Evolutionary conservation across 495 filamentous ascomycete species (phyloP), one percentile per base, ranked within the genome.

Genomic region (Staphylotrichum tortipilum): DNA sequence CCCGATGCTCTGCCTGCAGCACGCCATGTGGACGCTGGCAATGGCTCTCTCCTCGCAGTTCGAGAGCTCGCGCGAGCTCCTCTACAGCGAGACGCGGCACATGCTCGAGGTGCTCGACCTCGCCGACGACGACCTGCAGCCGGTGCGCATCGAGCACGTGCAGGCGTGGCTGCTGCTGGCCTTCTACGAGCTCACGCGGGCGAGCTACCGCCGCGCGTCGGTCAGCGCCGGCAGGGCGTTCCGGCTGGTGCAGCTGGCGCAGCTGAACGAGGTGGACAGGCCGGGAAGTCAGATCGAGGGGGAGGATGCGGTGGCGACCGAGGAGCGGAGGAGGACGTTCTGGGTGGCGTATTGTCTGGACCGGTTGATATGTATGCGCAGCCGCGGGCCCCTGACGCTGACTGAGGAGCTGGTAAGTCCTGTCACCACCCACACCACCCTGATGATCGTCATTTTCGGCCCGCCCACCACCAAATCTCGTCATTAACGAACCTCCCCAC

Each of bases 321-420:
- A 81, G 48, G 76, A 79, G 49, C 68, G 70, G 49, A 58, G 77
- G 33, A 65, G 77, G 29, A 72, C 72, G 0, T 79, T 80, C 44
- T 81, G 78, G 78, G 64, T 79, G 38, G 76, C 77, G 0, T 80
- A 76, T 40, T 70, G 65, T 22, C 64, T 81, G 10, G 78, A 81
- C 55, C 67, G 72, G 0, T 69, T 79, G 21, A 68, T 75, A 43
- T 75, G 70, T 36, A 63, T 79, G 21, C 65, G 65, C 28, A 67
- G 72, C 28, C 65, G 66, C 4, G 59, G 67, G 47, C 76, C 75
- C 1, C 60, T 75, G 44, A 78, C 74, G 12, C 49, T 81, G 26
- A 67, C 69, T 21, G 77, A 80, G 41, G 68, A 76, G 50, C 52
- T 70, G 59, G 75, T 78, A 54, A 54, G 70, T 57, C 39, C 23